Percentiles rank a stretch among this genome's conserved stretches.
Conservation (phyloP, 1,284 basidiomycete genomes). For the Coniferiporia sulphurascens region DNA sequence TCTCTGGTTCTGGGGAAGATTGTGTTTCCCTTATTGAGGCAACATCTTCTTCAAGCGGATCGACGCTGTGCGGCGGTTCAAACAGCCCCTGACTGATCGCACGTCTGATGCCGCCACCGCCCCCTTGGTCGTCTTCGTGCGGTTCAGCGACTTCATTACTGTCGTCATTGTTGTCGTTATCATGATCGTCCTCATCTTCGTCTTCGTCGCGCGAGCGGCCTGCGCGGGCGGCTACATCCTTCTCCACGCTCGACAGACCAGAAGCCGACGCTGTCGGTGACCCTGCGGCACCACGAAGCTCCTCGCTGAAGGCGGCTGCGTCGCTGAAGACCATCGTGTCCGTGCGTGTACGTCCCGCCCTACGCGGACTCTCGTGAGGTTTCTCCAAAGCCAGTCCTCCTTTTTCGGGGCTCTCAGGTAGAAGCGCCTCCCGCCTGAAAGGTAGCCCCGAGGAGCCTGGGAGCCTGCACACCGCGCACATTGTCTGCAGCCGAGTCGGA, state of each 20-base stretch:
- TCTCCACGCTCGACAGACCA: not conserved
- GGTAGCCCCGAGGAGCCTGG: conserved; percentile 42
- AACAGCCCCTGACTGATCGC: not conserved
- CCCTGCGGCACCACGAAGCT: not conserved
- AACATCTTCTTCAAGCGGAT: not conserved
- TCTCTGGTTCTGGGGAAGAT: not conserved
- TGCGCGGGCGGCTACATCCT: not conserved
- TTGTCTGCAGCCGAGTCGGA: conserved; percentile 25
- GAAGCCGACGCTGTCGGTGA: not conserved
- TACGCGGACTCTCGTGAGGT: conserved; percentile 44
- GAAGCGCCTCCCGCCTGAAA: not conserved
- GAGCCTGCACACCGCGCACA: conserved; percentile 38
- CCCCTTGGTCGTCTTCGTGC: not conserved
- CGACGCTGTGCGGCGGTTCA: no score
- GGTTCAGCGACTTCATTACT: no score
- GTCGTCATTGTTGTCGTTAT: no score
- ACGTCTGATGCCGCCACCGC: not conserved
- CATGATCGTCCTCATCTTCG: not conserved
- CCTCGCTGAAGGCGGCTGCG: conserved; percentile 25
- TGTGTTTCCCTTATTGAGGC: no score
- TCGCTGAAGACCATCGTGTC: conserved; percentile 77
- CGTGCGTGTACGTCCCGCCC: conserved; percentile 56
- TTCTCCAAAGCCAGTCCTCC: conserved; percentile 25
- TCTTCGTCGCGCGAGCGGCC: not conserved
- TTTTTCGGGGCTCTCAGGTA: not conserved